Base-by-base conservation (phyloP, 2,329 filamentous ascomycete genomes). In the Pestalotiopsis sp. region DNA sequence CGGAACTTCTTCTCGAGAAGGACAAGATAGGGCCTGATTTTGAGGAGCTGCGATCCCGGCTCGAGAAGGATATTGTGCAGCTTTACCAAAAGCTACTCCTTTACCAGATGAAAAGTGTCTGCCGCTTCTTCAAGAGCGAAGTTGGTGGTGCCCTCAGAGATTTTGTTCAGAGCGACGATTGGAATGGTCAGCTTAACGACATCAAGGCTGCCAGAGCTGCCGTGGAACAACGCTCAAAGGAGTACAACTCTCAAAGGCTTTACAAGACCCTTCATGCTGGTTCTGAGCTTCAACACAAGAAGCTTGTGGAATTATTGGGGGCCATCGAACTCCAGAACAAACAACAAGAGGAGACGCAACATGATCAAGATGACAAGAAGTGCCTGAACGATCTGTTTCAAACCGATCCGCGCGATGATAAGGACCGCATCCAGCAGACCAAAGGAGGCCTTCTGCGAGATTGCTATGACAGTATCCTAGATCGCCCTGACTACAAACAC, bases 391-490 rank as follows among this genome's bases (percentile, higher is more conserved):
- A 69, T 49, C 31, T 73, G n/a, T 64, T n/a, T 71, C 14, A 14
- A 20, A 52, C 71, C 65, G 68, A 75, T 66, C 72, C 71, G 49
- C 62, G 71, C 41, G n/a, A 71, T 60, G 72, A 76, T 45, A 72
- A 73, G 66, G n/a, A 39, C 45, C 69, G 68, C 4, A 75, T 77
- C 13, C 65, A 75, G 49, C 39, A 69, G 17, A 71, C 67, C 1
- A 78, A 76, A n/a, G 75, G 73, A 0, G 72, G 69, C 27, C 68
- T 75, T 14, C 69, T 80, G 1, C 13, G 66, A 38, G 76, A 76
- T 25, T 76, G 74, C 0, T 81, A 78, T 67, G 25, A 56, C 14
- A 81, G 78, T 79, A 74, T 82, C 52, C 71, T 80, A 0, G 68
- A 75, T 11, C 68, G 79, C 38, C 11, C 60, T 5, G 71, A 72